Evolutionary conservation across 2,329 filamentous ascomycete species (phyloP).

Genomic region (Alternaria longipes): DNA sequence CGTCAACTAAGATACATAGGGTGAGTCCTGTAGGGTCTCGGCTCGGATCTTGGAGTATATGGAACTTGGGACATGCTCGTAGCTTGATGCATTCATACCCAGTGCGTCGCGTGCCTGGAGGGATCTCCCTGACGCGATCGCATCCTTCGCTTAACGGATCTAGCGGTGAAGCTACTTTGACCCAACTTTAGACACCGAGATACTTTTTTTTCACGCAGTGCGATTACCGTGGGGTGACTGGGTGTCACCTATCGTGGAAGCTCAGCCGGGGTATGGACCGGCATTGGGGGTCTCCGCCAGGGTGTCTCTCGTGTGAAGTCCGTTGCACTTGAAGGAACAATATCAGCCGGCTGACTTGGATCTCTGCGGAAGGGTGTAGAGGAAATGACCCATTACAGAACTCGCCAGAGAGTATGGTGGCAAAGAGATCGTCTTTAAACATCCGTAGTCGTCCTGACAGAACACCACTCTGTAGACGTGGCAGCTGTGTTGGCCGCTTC

Average conservation of each 20-base stretch:
- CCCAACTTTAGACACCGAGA: slow-evolving; percentile 13
- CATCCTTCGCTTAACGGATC: slow-evolving; percentile 18
- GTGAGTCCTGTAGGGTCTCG: slow-evolving; percentile 1
- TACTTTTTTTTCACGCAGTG: slow-evolving; percentile 16
- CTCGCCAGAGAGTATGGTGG: slow-evolving; percentile 24
- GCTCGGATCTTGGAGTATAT: neutral
- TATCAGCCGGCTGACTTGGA: slow-evolving; percentile 3
- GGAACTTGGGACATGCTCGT: slow-evolving; percentile 9
- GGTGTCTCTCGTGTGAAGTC: slow-evolving; percentile 11
- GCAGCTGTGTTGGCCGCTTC: slow-evolving; percentile 26
- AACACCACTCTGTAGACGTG: slow-evolving; percentile 28
- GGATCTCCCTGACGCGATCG: slow-evolving; percentile 30
- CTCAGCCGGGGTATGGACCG: slow-evolving; percentile 26
- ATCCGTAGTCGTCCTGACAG: slow-evolving; percentile 14
- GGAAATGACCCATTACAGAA: slow-evolving; percentile 11
- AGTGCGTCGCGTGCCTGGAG: slow-evolving; percentile 18
- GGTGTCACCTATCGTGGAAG: slow-evolving; percentile 11
- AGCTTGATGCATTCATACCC: slow-evolving; percentile 28
- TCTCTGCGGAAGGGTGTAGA: slow-evolving; percentile 8
- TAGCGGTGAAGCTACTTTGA: slow-evolving; percentile 25
- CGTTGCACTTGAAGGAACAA: slow-evolving; percentile 7
- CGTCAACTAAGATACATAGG: slow-evolving; percentile 7
- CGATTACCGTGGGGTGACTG: slow-evolving; percentile 7
- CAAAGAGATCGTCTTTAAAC: slow-evolving; percentile 40
- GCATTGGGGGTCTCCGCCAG: slow-evolving; percentile 23